Percentiles rank a stretch among this genome's conserved stretches.
Evolutionary conservation across 257 asterid species (phyloP).

Genomic region (Ehretia macrophylla): DNA sequence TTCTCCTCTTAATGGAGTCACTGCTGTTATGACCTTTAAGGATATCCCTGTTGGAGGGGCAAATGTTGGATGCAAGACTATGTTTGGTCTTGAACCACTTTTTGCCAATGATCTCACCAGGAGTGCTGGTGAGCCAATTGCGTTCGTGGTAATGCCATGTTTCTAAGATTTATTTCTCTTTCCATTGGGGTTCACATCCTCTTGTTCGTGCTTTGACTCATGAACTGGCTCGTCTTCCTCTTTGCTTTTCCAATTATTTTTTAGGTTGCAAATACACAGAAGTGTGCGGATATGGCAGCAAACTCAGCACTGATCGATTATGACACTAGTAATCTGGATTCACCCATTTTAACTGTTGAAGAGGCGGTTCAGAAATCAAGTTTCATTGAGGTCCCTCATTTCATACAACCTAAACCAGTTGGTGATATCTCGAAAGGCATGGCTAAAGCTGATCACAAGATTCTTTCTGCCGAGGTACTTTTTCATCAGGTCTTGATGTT

Average conservation of each 20-base stretch:
- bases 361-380: slow-evolving; percentile 59
- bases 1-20: slow-evolving; percentile 29
- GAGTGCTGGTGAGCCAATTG: slow-evolving; percentile 64
- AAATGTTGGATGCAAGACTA: slow-evolving; percentile 36
- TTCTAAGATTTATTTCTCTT: background rate
- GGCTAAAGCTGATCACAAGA: slow-evolving; percentile 72
- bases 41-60: slow-evolving; percentile 64
- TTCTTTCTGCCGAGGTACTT: slow-evolving; percentile 55
- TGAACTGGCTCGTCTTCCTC: background rate
- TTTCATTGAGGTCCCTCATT: slow-evolving; percentile 47
- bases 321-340: slow-evolving; percentile 42
- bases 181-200: background rate
- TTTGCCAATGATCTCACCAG: slow-evolving; percentile 50
- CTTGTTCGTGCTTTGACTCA: background rate
- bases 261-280: slow-evolving; percentile 61
- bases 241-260: slow-evolving; percentile 4
- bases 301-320: slow-evolving; percentile 41
- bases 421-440: slow-evolving; percentile 69
- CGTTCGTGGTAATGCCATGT: slow-evolving; percentile 48
- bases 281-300: slow-evolving; percentile 56
- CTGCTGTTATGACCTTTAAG: slow-evolving; percentile 42
- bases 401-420: slow-evolving; percentile 34
- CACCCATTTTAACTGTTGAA: slow-evolving; percentile 66
- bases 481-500: background rate
- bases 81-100: slow-evolving; percentile 48